Conservation (phyloP, 139 green algal genomes). For the Tetraselmis chui region DNA sequence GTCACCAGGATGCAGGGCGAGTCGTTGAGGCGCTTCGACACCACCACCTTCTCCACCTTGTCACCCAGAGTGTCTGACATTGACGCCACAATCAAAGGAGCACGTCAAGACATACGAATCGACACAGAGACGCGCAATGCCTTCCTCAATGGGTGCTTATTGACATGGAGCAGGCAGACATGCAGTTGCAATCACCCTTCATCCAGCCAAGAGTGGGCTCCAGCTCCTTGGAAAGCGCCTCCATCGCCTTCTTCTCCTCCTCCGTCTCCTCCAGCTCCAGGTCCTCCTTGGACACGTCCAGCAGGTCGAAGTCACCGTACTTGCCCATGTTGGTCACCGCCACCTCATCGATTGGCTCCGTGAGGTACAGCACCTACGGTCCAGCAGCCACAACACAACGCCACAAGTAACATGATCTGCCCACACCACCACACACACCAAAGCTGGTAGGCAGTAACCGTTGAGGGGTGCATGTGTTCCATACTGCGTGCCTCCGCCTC, state of each 20-base stretch:
- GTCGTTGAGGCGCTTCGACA: conserved; percentile 73
- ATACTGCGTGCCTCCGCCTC: no score
- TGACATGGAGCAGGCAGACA: no score
- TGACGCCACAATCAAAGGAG: no score
- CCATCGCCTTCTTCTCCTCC: conserved; percentile 34
- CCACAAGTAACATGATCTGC: no score
- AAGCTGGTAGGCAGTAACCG: no score
- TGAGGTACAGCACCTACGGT: conserved; percentile 81
- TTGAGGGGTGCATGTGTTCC: no score
- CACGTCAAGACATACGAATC: no score
- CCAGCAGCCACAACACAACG: background rate
- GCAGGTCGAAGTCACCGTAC: conserved; percentile 76
- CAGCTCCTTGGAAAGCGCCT: conserved; percentile 38
- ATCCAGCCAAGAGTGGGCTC: background rate
- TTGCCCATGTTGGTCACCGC: conserved; percentile 72
- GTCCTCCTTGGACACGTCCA: conserved; percentile 92
- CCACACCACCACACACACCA: no score
- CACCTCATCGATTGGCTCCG: conserved; percentile 94
- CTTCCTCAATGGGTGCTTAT: no score
- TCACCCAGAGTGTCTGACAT: conserved; percentile 35
- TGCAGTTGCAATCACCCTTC: background rate
- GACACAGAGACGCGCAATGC: no score
- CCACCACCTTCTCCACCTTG: conserved; percentile 71
- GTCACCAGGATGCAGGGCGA: conserved; percentile 91
- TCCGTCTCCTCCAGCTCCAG: conserved; percentile 59